A percentile compares a stretch with the other conserved stretches of the same genome.
These are phyloP conservation scores for Kwoniella mangroviensis DNA, from an alignment of 768 basidiomycete genomes.

Conservation along the genomic window DNA sequence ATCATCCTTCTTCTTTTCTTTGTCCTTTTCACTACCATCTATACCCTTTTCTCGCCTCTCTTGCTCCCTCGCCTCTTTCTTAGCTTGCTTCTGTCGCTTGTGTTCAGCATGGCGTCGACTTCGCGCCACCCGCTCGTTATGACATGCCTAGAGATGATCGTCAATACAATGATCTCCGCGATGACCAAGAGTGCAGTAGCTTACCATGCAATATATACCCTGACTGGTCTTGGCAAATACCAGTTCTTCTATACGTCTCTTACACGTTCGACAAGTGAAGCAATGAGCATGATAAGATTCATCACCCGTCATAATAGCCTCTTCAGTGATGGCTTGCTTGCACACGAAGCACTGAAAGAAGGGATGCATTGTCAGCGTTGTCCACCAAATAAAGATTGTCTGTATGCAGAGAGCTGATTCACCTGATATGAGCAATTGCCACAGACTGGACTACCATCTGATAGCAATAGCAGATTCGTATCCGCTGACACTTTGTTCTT, in stretches of 20 bases:
- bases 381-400: too few species aligned
- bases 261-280: constrained; percentile 96
- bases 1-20: constrained; percentile 21
- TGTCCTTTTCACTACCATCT: constrained; percentile 20
- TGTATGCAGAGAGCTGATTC: constrained; percentile 22
- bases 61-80: constrained; percentile 49
- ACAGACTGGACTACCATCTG: constrained; percentile 91
- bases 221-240: constrained; percentile 98
- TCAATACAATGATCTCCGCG: not conserved
- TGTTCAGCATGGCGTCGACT: constrained; percentile 84
- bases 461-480: constrained; percentile 93
- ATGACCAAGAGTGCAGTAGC: constrained; percentile 13
- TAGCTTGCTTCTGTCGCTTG: constrained; percentile 69
- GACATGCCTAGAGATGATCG: constrained; percentile 72
- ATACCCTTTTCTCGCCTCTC: constrained; percentile 47
- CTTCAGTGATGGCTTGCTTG: constrained; percentile 90
- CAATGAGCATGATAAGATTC: constrained; percentile 98
- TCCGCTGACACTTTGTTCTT: constrained; percentile 87
- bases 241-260: constrained; percentile 92
- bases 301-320: constrained; percentile 98
- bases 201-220: constrained; percentile 84
- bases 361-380: constrained; percentile 58
- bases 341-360: constrained; percentile 90
- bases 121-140: constrained; percentile 94
- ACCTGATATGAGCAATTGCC: constrained; percentile 57